These are phyloP conservation scores for Lentinula lateritia DNA, from an alignment of 768 basidiomycete species.

Conservation along the genomic window DNA sequence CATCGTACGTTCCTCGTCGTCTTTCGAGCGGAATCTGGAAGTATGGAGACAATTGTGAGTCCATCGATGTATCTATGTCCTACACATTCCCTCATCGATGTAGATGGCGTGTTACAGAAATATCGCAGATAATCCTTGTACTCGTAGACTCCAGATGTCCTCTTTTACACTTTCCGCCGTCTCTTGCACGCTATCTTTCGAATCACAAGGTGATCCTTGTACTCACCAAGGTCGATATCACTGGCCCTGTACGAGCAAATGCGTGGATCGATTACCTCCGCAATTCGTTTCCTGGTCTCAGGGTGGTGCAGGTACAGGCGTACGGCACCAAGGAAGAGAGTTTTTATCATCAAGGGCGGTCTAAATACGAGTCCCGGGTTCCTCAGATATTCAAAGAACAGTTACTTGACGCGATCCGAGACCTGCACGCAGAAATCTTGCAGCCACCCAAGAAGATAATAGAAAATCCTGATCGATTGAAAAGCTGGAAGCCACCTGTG, in stretches of 20 bases:
- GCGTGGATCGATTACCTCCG: slow-evolving; percentile 64
- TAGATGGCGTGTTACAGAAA: slow-evolving; percentile 93
- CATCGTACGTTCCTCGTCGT: slow-evolving; percentile 51
- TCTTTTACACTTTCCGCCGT: slow-evolving; percentile 78
- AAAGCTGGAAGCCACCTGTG: slow-evolving; percentile 62
- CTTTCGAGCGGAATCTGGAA: slow-evolving; percentile 87
- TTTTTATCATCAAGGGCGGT: slow-evolving; percentile 38
- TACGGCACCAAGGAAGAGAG: slow-evolving; percentile 51
- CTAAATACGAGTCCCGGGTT: slow-evolving; percentile 58
- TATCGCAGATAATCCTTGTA: slow-evolving; percentile 82
- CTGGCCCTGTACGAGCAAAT: slow-evolving; percentile 55
- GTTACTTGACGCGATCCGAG: slow-evolving; percentile 59
- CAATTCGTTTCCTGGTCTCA: slow-evolving; percentile 44
- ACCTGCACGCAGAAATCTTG: slow-evolving; percentile 62
- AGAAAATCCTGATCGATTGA: slow-evolving; percentile 40
- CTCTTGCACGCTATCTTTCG: slow-evolving; percentile 61
- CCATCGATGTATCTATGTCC: background rate
- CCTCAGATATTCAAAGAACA: slow-evolving; percentile 58
- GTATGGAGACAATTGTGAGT: slow-evolving; percentile 92
- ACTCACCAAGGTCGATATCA: slow-evolving; percentile 85
- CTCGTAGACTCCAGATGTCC: slow-evolving; percentile 90
- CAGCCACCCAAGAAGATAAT: slow-evolving; percentile 58
- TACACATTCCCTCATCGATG: slow-evolving; percentile 8
- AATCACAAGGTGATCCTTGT: slow-evolving; percentile 61
- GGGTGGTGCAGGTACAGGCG: slow-evolving; percentile 72